A percentile compares a stretch with the other conserved stretches of the same genome.
Conservation (phyloP, 495 filamentous ascomycete genomes). For the Daldinia decipiens region DNA sequence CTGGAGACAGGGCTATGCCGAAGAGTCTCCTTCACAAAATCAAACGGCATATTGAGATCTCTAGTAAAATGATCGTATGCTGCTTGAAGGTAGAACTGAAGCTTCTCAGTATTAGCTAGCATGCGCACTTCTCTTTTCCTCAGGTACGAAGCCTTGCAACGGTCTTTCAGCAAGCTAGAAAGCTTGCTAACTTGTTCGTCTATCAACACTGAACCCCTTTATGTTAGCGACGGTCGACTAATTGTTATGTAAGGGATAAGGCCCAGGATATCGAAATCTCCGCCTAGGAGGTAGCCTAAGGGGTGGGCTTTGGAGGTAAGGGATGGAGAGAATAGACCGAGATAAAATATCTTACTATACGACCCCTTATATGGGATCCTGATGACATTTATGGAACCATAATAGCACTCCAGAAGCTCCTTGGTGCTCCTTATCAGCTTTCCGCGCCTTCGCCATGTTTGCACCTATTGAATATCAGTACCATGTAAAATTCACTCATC, state of each 20-base stretch:
- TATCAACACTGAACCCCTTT: slow-evolving; percentile 50
- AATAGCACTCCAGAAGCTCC: slow-evolving; percentile 65
- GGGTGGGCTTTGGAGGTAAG: not conserved
- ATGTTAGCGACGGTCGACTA: slow-evolving; percentile 13
- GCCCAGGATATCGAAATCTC: slow-evolving; percentile 2
- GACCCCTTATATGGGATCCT: slow-evolving; percentile 62
- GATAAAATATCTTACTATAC: slow-evolving; percentile 41
- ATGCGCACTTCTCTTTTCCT: slow-evolving; percentile 58
- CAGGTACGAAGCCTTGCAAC: slow-evolving; percentile 51
- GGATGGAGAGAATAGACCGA: not conserved
- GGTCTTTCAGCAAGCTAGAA: slow-evolving; percentile 51
- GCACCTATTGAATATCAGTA: slow-evolving; percentile 28
- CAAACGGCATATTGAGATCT: slow-evolving; percentile 62
- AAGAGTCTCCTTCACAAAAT: slow-evolving; percentile 63
- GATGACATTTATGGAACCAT: slow-evolving; percentile 62
- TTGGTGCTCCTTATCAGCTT: slow-evolving; percentile 52
- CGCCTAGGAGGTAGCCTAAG: not conserved
- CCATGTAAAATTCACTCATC: not conserved
- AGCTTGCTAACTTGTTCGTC: slow-evolving; percentile 62
- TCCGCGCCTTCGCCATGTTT: slow-evolving; percentile 40
- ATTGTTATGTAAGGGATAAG: not conserved
- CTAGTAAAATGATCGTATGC: slow-evolving; percentile 68
- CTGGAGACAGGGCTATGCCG: slow-evolving; percentile 57
- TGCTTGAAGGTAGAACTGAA: slow-evolving; percentile 60
- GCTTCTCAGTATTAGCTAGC: slow-evolving; percentile 60